phyloP scores from a whole-genome alignment of 345 rosid species.

The Gossypium turneri region DNA sequence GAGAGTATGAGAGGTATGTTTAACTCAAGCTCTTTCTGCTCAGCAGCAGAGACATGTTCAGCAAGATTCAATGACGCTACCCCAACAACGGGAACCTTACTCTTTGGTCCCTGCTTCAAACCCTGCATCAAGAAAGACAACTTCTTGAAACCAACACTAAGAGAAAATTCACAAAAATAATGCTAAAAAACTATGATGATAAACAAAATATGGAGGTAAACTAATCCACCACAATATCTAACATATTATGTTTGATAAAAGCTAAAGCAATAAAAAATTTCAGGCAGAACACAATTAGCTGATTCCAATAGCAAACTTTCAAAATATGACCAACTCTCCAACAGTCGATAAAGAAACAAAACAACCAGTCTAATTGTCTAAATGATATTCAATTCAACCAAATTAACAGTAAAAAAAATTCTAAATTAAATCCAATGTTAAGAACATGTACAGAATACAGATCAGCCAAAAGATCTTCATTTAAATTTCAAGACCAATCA shows the following conservation, averaged over 20 bases:
- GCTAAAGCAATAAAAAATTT: background rate
- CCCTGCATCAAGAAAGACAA: constrained; percentile 42
- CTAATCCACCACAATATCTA: background rate
- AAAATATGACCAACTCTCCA: background rate
- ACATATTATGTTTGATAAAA: background rate
- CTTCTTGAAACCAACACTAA: background rate
- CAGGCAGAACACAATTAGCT: background rate
- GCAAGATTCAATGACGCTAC: constrained; percentile 57
- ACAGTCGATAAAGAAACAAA: constrained; percentile 16
- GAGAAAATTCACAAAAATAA: background rate
- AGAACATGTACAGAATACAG: background rate
- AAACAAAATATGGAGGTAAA: background rate
- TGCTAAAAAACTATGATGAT: background rate
- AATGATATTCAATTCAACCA: background rate
- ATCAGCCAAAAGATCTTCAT: background rate
- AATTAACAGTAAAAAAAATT: constrained; percentile 6
- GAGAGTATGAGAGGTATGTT: constrained; percentile 46
- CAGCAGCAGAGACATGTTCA: constrained; percentile 50
- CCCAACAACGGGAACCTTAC: constrained; percentile 47
- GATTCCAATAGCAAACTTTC: background rate
- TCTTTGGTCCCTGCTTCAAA: constrained; percentile 47
- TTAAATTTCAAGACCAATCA: background rate
- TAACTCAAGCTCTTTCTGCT: constrained; percentile 49
- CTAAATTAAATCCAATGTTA: background rate
- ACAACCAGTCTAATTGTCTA: background rate